Percentiles rank a stretch among this genome's conserved stretches.
These are phyloP conservation scores for Phytophthora aleatoria DNA, from an alignment of 352 stramenopile species.

Conservation along the genomic window DNA sequence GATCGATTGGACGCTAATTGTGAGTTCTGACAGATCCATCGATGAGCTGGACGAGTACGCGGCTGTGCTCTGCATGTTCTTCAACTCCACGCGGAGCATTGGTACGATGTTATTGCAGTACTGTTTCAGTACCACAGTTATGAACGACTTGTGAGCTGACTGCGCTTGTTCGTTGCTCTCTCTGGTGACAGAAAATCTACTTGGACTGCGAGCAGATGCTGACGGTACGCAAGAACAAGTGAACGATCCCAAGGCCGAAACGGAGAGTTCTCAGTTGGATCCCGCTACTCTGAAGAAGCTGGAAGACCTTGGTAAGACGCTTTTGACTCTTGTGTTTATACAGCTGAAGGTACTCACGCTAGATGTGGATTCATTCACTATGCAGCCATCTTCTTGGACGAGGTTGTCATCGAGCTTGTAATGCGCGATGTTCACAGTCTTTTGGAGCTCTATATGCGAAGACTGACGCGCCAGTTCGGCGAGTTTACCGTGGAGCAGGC, in stretches of 20 bases:
- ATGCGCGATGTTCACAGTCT: slow-evolving; percentile 78
- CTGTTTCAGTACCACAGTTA: neutral
- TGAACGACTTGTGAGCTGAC: slow-evolving; percentile 1
- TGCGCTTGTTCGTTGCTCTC: neutral
- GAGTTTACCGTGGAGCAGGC: slow-evolving; percentile 65
- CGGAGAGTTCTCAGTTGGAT: slow-evolving; percentile 32
- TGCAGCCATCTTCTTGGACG: slow-evolving; percentile 76
- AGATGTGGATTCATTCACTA: neutral
- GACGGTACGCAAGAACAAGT: slow-evolving; percentile 64
- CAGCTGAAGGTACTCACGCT: neutral
- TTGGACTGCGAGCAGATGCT: slow-evolving; percentile 55
- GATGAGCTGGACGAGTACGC: slow-evolving; percentile 77
- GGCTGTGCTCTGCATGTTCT: slow-evolving; percentile 69
- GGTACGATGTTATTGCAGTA: slow-evolving; percentile 26
- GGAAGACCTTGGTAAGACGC: slow-evolving; percentile 54
- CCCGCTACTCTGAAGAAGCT: slow-evolving; percentile 44
- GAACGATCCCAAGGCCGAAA: slow-evolving; percentile 39
- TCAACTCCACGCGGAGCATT: slow-evolving; percentile 74
- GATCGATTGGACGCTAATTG: neutral
- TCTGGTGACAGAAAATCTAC: slow-evolving; percentile 48
- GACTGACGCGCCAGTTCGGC: slow-evolving; percentile 60
- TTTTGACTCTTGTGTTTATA: neutral
- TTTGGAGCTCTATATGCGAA: slow-evolving; percentile 65
- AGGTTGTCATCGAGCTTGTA: slow-evolving; percentile 79
- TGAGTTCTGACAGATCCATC: slow-evolving; percentile 36